Evolutionary conservation across 2,329 filamentous ascomycete species (phyloP).

Genomic region (Tolypocladium inflatum): DNA sequence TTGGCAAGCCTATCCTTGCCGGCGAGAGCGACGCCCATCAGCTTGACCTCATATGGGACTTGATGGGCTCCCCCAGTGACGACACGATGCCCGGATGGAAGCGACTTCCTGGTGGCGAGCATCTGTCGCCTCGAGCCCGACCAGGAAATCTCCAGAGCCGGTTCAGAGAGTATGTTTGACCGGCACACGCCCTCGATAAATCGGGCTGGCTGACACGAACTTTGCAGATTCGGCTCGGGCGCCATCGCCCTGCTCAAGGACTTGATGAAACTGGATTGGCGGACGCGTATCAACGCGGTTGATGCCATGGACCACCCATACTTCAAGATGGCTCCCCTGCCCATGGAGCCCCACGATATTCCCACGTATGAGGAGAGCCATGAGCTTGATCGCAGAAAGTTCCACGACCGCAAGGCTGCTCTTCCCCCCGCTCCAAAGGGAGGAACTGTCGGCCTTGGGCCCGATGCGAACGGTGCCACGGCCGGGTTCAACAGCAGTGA

Average conservation of each 20-base stretch:
- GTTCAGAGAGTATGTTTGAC: conserved; percentile 58
- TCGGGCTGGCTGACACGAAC: conserved; percentile 7
- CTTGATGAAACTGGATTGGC: conserved; percentile 82
- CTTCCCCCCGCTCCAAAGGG: conserved; percentile 87
- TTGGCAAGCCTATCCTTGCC: conserved; percentile 82
- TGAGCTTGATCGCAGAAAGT: conserved; percentile 88
- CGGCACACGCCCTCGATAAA: not conserved
- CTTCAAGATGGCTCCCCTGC: conserved; percentile 70
- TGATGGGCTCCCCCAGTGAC: conserved; percentile 83
- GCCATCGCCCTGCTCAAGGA: conserved; percentile 75
- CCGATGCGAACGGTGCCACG: conserved; percentile 36
- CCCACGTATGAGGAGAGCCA: conserved; percentile 90
- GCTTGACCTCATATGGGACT: conserved; percentile 84
- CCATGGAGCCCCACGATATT: conserved; percentile 76
- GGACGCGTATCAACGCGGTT: conserved; percentile 79
- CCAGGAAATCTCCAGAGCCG: conserved; percentile 58
- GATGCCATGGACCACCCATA: conserved; percentile 91
- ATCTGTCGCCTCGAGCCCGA: conserved; percentile 52
- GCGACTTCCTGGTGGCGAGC: conserved; percentile 70
- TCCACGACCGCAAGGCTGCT: conserved; percentile 74
- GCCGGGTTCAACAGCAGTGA: conserved; percentile 42
- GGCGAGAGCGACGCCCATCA: conserved; percentile 86
- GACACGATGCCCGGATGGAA: conserved; percentile 91
- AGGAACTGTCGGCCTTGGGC: conserved; percentile 75
- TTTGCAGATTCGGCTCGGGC: conserved; percentile 48